Conservation (phyloP, 2,329 filamentous ascomycete species). For the Colletotrichum magnum region DNA sequence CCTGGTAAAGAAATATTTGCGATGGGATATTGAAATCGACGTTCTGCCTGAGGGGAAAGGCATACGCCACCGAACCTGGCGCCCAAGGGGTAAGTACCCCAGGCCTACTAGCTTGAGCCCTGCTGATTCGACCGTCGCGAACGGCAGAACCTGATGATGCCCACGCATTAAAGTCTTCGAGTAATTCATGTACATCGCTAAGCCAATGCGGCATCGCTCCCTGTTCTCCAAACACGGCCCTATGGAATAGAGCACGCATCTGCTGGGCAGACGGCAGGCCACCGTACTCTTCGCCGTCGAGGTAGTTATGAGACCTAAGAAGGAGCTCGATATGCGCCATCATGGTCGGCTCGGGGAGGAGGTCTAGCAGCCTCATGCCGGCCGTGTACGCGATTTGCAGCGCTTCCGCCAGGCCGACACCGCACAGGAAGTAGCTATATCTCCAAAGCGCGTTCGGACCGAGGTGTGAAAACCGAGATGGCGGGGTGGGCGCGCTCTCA, state of each 20-base stretch:
- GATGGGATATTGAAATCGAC: conserved; percentile 51
- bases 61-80: neutral
- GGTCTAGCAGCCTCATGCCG: conserved; percentile 56
- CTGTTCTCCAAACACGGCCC: too few relatives aligned
- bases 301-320: conserved; percentile 43
- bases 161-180: too few relatives aligned
- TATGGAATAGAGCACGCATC: too few relatives aligned
- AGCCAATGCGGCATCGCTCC: too few relatives aligned
- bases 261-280: too few relatives aligned
- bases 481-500: neutral
- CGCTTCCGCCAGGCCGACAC: conserved; percentile 59
- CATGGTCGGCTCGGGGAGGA: conserved; percentile 54
- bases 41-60: neutral
- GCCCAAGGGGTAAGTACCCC: conserved; percentile 8
- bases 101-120: neutral
- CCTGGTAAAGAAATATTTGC: conserved; percentile 46
- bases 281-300: too few relatives aligned
- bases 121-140: neutral
- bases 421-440: conserved; percentile 64
- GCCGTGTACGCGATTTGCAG: conserved; percentile 56
- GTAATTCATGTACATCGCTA: too few relatives aligned
- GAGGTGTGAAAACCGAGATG: neutral
- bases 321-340: conserved; percentile 64
- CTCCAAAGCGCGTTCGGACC: conserved; percentile 36
- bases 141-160: too few relatives aligned